Evolutionary conservation across 441 rosid species (phyloP).

Genomic region (Aquilaria agallochum): DNA sequence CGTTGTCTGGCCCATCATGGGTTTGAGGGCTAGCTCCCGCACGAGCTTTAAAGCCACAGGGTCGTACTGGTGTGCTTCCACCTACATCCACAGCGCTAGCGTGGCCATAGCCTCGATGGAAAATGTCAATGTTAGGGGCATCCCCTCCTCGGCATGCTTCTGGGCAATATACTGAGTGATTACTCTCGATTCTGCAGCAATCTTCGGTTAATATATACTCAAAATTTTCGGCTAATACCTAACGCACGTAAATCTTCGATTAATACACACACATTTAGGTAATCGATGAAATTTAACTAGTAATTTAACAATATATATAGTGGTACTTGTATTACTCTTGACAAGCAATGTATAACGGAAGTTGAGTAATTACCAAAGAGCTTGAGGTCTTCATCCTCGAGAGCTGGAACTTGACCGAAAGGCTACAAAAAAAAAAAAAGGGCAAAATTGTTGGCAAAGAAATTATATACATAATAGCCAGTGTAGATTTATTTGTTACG

Average conservation of each 20-base stretch:
- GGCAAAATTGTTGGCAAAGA: not conserved
- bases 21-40: constrained; percentile 52
- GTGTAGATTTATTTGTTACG: too few species aligned
- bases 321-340: too few species aligned
- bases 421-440: constrained; percentile 41
- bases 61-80: constrained; percentile 61
- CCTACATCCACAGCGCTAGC: constrained; percentile 49
- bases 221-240: too few species aligned
- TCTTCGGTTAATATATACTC: too few species aligned
- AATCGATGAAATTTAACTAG: not conserved
- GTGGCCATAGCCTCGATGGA: constrained; percentile 24
- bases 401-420: constrained; percentile 65
- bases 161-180: constrained; percentile 54
- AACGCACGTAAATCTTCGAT: too few species aligned
- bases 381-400: constrained; percentile 54
- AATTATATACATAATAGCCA: too few species aligned
- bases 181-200: constrained; percentile 65
- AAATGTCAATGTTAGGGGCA: constrained; percentile 25
- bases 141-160: constrained; percentile 42
- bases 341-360: too few species aligned
- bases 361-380: constrained; percentile 42
- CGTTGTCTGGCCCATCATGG: constrained; percentile 31
- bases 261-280: not conserved
- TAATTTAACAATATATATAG: too few species aligned
- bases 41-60: constrained; percentile 45